Evolutionary conservation across 768 basidiomycete species (phyloP).

Genomic region (Dacryopinax primogenitus): DNA sequence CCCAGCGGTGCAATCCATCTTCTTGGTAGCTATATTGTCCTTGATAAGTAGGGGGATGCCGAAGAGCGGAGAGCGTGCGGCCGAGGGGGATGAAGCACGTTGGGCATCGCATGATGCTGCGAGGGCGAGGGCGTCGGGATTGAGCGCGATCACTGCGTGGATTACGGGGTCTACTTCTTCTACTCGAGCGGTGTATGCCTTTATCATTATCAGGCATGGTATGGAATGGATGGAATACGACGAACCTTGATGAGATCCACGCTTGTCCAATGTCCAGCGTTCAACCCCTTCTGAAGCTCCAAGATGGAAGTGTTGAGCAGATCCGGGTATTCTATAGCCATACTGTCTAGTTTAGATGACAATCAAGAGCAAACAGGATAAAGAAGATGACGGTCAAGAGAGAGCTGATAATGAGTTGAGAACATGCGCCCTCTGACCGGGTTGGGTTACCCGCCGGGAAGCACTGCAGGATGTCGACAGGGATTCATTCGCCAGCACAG

Average conservation of each 20-base stretch:
- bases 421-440: too few species aligned
- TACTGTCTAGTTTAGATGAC: background rate
- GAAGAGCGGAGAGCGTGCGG: background rate
- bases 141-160: background rate
- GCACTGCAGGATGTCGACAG: background rate
- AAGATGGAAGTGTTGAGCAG: background rate
- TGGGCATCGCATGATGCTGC: background rate
- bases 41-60: slow-evolving; percentile 14
- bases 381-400: too few species aligned
- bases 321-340: background rate
- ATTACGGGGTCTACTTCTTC: background rate
- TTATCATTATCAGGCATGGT: background rate
- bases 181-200: background rate
- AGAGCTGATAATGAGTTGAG: background rate
- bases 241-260: background rate
- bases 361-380: background rate
- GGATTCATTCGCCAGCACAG: too few species aligned
- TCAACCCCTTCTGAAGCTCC: background rate
- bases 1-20: slow-evolving; percentile 13
- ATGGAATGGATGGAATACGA: background rate
- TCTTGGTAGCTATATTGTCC: slow-evolving; percentile 10
- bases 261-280: background rate
- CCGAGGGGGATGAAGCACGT: background rate
- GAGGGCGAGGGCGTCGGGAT: background rate
- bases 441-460: background rate